Evolutionary conservation across 345 rosid genomes (phyloP).

Genomic region (Eucalyptus pumila): DNA sequence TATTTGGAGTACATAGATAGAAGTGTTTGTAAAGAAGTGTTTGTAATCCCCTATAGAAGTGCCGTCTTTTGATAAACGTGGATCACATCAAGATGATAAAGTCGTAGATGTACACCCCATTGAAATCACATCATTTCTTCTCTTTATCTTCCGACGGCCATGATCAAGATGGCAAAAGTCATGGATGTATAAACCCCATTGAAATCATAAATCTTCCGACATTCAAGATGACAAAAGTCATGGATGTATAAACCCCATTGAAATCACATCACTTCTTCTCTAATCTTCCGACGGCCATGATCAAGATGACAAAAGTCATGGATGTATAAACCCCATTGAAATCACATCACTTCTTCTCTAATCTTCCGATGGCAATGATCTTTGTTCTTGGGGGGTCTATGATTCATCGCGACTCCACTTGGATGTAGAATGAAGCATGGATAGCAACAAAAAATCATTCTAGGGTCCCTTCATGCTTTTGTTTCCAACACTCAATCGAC

Average conservation of each 20-base stretch:
- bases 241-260: too few species aligned
- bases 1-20: background rate
- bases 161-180: too few species aligned
- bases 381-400: background rate
- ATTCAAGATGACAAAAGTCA: background rate
- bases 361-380: background rate
- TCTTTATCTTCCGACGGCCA: background rate
- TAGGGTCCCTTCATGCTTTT: background rate
- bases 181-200: too few species aligned
- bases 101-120: background rate
- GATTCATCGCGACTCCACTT: background rate
- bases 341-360: background rate
- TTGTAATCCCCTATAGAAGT: background rate
- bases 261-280: background rate
- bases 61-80: background rate
- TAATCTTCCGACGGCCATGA: too few species aligned
- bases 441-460: background rate
- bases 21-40: background rate
- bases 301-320: background rate
- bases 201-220: too few species aligned
- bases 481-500: background rate
- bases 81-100: background rate
- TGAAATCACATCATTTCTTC: background rate
- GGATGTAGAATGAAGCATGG: background rate
- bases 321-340: background rate